phyloP scores from a whole-genome alignment of 2,329 filamentous ascomycete species.

The Ophiostoma fasciatum region DNA sequence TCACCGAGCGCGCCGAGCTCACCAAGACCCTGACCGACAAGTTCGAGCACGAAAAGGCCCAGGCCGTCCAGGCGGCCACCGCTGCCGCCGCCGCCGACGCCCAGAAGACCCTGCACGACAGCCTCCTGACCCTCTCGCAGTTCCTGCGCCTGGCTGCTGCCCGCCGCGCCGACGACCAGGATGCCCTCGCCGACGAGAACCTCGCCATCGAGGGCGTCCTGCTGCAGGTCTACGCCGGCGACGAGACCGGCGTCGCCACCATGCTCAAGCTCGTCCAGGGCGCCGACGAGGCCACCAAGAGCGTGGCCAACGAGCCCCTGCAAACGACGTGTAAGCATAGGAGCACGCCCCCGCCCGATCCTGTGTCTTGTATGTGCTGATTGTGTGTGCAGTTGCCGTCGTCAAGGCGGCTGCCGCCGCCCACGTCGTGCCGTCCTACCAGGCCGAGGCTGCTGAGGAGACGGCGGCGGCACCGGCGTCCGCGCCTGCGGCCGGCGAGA shows the following conservation, averaged over 20 bases:
- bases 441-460: slow-evolving; percentile 21
- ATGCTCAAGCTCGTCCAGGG: slow-evolving; percentile 68
- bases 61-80: slow-evolving; percentile 37
- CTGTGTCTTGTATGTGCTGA: neutral
- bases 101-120: slow-evolving; percentile 43
- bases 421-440: slow-evolving; percentile 30
- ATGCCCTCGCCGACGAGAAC: slow-evolving; percentile 54
- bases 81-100: slow-evolving; percentile 38
- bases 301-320: slow-evolving; percentile 49
- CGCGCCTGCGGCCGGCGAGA: slow-evolving; percentile 21
- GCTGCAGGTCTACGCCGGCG: slow-evolving; percentile 63
- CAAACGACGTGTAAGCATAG: slow-evolving; percentile 53
- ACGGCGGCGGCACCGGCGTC: slow-evolving; percentile 11
- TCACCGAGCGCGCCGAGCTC: slow-evolving; percentile 42
- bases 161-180: slow-evolving; percentile 53
- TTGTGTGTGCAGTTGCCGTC: slow-evolving; percentile 31
- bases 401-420: slow-evolving; percentile 41
- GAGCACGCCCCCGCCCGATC: too few relatives aligned
- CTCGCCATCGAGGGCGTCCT: slow-evolving; percentile 70
- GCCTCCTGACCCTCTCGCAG: slow-evolving; percentile 57
- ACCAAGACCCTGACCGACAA: slow-evolving; percentile 41
- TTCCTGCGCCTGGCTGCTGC: slow-evolving; percentile 70
- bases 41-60: slow-evolving; percentile 38
- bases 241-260: slow-evolving; percentile 56
- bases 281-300: slow-evolving; percentile 48